These are phyloP conservation scores for Debaryomyces psychrophilus DNA, from an alignment of 1,139 yeast genomes.

Conservation along the genomic window DNA sequence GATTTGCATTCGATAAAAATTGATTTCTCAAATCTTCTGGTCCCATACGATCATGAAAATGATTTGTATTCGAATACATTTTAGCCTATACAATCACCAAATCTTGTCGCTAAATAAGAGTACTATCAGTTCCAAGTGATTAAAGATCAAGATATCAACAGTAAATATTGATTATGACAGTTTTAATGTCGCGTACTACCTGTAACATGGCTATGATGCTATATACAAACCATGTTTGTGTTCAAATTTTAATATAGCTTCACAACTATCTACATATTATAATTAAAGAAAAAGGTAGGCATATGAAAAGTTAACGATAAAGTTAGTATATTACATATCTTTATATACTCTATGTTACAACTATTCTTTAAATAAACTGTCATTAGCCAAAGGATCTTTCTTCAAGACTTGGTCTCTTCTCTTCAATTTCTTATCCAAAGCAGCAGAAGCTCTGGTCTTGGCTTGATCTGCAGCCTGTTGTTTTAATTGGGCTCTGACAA, in stretches of 20 bases:
- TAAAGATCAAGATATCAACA: background rate
- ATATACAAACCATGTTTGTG: conserved; percentile 8
- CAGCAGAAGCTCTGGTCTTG: conserved; percentile 75
- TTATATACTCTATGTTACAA: conserved; percentile 6
- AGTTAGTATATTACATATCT: conserved; percentile 5
- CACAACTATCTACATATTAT: background rate
- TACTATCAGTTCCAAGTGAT: background rate
- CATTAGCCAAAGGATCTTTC: conserved; percentile 85
- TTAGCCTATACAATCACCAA: background rate
- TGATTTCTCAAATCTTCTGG: conserved; percentile 10
- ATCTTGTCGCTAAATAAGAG: background rate
- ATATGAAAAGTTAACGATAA: background rate
- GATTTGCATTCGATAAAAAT: conserved; percentile 11
- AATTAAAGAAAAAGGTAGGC: background rate
- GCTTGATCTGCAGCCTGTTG: conserved; percentile 84
- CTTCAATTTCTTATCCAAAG: conserved; percentile 72
- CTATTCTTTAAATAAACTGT: conserved; percentile 62
- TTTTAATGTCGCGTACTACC: background rate
- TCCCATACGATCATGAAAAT: conserved; percentile 2
- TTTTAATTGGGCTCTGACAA: conserved; percentile 86
- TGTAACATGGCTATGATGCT: conserved; percentile 8
- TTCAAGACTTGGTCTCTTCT: conserved; percentile 75
- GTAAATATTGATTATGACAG: background rate
- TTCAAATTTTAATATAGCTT: background rate
- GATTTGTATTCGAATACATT: conserved; percentile 1